Evolutionary conservation across 805 yeast species (phyloP).

Genomic region (Nakazawaea ishiwadae): DNA sequence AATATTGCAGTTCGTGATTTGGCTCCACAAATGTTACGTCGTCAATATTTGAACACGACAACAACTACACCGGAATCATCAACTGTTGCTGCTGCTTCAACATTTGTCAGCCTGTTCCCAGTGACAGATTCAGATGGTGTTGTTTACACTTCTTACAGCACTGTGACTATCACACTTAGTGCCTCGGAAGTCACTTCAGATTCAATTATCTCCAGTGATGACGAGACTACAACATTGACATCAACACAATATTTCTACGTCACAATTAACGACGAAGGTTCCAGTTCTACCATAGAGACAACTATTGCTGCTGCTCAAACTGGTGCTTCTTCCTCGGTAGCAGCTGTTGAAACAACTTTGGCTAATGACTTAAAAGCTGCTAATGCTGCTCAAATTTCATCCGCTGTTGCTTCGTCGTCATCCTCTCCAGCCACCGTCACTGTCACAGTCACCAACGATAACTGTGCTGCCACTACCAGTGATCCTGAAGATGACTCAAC

Average conservation of each 20-base stretch:
- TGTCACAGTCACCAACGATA: constrained; percentile 21
- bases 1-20: constrained; percentile 9
- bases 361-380: not conserved
- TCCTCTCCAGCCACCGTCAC: constrained; percentile 15
- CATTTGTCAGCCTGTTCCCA: constrained; percentile 14
- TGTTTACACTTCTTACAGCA: constrained; percentile 12
- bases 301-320: constrained; percentile 11
- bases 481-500: constrained; percentile 15
- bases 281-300: constrained; percentile 7
- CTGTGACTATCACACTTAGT: constrained; percentile 12
- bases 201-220: constrained; percentile 2
- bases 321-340: constrained; percentile 5
- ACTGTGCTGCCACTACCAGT: constrained; percentile 11
- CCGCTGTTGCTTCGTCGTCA: constrained; percentile 9
- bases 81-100: constrained; percentile 16
- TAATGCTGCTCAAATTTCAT: constrained; percentile 5
- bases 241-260: constrained; percentile 12
- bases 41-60: constrained; percentile 11
- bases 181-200: constrained; percentile 5
- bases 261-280: constrained; percentile 3
- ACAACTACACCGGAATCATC: constrained; percentile 8
- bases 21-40: constrained; percentile 5
- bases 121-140: constrained; percentile 16
- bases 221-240: constrained; percentile 14
- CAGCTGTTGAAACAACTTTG: too few relatives aligned